These are phyloP conservation scores for Bipolaris oryzae DNA, from an alignment of 2,329 filamentous ascomycete species.

Conservation along the genomic window DNA sequence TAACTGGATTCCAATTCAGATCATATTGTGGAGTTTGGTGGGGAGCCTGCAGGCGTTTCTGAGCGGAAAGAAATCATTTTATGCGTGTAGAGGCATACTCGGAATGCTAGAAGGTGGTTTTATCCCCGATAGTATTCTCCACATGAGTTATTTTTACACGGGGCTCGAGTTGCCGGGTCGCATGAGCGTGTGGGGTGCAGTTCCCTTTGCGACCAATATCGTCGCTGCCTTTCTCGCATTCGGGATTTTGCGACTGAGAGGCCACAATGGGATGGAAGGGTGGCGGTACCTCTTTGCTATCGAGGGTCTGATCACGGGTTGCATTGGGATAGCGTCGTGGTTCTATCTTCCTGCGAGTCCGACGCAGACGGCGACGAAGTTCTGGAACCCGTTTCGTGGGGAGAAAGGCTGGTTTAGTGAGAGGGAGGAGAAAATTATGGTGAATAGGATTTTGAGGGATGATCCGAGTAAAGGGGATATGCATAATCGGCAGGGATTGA, in stretches of 20 bases:
- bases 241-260: conserved; percentile 59
- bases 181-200: conserved; percentile 73
- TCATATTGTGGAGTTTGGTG: conserved; percentile 55
- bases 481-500: conserved; percentile 64
- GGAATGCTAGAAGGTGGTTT: conserved; percentile 59
- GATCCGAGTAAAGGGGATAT: conserved; percentile 65
- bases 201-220: conserved; percentile 62
- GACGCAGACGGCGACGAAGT: conserved; percentile 64
- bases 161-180: conserved; percentile 70
- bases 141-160: conserved; percentile 78
- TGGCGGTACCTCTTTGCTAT: conserved; percentile 63
- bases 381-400: conserved; percentile 57
- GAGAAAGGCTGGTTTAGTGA: conserved; percentile 71
- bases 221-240: conserved; percentile 63
- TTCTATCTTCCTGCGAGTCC: conserved; percentile 59
- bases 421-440: conserved; percentile 70
- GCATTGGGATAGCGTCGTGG: conserved; percentile 46
- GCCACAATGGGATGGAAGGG: conserved; percentile 57
- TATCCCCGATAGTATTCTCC: conserved; percentile 69
- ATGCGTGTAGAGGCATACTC: conserved; percentile 51
- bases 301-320: conserved; percentile 46
- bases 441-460: conserved; percentile 65
- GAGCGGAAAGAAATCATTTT: conserved; percentile 53
- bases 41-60: conserved; percentile 74
- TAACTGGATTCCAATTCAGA: conserved; percentile 51